Evolutionary conservation across 768 basidiomycete genomes (phyloP).

Genomic region (Xanthoconium stramineum): DNA sequence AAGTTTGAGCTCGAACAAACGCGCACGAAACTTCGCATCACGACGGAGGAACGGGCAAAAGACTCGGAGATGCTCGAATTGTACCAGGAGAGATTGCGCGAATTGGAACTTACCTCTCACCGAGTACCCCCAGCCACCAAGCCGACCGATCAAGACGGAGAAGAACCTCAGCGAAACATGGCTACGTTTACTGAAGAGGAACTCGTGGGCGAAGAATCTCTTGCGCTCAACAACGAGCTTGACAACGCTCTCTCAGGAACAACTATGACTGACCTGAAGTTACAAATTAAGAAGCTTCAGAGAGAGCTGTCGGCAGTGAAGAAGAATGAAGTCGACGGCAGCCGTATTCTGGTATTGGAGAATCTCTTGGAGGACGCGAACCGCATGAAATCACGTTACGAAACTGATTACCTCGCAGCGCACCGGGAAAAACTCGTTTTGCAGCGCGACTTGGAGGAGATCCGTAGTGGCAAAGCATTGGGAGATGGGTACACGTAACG

Average conservation of each 20-base stretch:
- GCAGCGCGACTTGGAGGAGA: conserved; percentile 82
- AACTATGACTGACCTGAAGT: conserved; percentile 89
- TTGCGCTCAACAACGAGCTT: conserved; percentile 81
- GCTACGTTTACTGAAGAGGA: conserved; percentile 46
- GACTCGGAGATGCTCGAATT: conserved; percentile 85
- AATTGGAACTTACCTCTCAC: conserved; percentile 72
- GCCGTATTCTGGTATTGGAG: conserved; percentile 80
- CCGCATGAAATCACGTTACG: conserved; percentile 85
- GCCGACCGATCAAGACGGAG: conserved; percentile 18
- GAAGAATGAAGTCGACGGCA: conserved; percentile 74
- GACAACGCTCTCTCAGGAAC: conserved; percentile 81
- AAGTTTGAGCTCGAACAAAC: conserved; percentile 77
- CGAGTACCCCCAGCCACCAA: conserved; percentile 38
- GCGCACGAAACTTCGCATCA: conserved; percentile 63
- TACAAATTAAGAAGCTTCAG: conserved; percentile 78
- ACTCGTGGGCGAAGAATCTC: conserved; percentile 43
- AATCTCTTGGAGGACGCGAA: conserved; percentile 90
- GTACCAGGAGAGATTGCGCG: conserved; percentile 87
- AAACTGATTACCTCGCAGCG: conserved; percentile 79
- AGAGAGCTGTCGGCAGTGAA: conserved; percentile 74
- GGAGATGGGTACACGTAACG: conserved; percentile 66
- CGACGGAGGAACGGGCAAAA: conserved; percentile 64
- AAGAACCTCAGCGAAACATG: conserved; percentile 16
- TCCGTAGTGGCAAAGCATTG: conserved; percentile 77
- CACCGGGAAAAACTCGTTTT: conserved; percentile 81